Percentiles rank a stretch among this genome's conserved stretches.
phyloP scores from a whole-genome alignment of 805 yeast species.

The Wickerhamiella allomyrinae region DNA sequence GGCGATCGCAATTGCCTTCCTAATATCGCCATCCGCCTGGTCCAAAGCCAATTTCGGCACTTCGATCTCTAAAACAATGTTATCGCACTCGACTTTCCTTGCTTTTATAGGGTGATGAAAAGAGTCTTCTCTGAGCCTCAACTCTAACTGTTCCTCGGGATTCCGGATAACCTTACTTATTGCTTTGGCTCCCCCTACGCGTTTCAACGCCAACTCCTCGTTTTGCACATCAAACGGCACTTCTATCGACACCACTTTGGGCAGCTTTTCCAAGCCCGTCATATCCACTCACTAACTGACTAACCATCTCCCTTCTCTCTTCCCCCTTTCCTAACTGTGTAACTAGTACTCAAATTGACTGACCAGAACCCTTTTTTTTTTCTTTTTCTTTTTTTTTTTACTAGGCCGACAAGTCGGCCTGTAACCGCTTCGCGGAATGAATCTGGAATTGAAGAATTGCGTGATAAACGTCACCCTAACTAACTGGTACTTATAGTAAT shows the following conservation, averaged over 20 bases:
- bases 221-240: constrained; percentile 56
- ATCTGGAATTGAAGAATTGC: too few relatives aligned
- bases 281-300: too few relatives aligned
- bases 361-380: too few relatives aligned
- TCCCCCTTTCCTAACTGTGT: too few relatives aligned
- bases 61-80: constrained; percentile 23
- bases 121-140: constrained; percentile 25
- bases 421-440: too few relatives aligned
- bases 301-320: neutral
- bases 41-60: constrained; percentile 21
- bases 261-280: constrained; percentile 34
- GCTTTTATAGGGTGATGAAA: constrained; percentile 38
- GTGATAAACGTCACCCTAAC: too few relatives aligned
- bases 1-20: constrained; percentile 51
- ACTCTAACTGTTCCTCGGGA: constrained; percentile 23
- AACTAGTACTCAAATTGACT: too few relatives aligned
- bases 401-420: too few relatives aligned
- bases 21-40: constrained; percentile 29
- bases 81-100: constrained; percentile 16
- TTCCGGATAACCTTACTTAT: constrained; percentile 26
- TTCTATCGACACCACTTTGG: constrained; percentile 62
- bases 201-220: constrained; percentile 28
- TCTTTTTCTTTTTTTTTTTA: too few relatives aligned
- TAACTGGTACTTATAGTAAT: too few relatives aligned
- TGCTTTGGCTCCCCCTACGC: constrained; percentile 36